These are phyloP conservation scores for Tetrahymena thermophila DNA, from an alignment of 73 alveolate genomes.

Conservation along the genomic window DNA sequence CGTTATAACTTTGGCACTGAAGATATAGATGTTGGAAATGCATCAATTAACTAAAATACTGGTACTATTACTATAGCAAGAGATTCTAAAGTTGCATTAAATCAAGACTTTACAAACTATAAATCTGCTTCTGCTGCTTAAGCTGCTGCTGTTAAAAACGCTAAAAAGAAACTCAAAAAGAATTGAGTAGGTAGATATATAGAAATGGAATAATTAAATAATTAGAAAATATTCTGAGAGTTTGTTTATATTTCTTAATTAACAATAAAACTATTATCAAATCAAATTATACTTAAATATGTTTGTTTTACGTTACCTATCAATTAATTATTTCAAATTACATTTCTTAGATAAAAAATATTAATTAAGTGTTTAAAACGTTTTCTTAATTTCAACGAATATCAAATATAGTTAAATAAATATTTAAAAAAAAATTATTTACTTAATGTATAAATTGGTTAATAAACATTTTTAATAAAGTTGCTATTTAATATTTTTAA, in stretches of 20 bases:
- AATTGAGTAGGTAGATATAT: not conserved
- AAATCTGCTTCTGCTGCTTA: not conserved
- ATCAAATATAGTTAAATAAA: too few species aligned
- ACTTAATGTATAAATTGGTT: too few species aligned
- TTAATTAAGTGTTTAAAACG: too few species aligned
- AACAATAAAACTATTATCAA: not conserved
- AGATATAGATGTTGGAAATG: not conserved
- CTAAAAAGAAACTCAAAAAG: not conserved
- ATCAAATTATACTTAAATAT: not conserved
- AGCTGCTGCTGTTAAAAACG: not conserved
- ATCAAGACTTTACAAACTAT: not conserved
- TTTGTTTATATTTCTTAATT: not conserved
- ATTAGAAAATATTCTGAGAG: not conserved
- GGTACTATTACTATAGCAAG: not conserved
- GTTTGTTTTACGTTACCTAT: not conserved
- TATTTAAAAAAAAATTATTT: too few species aligned
- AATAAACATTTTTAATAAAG: too few species aligned
- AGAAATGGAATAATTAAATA: too few species aligned
- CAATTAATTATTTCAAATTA: too few species aligned
- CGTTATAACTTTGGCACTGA: not conserved
- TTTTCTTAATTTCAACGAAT: too few species aligned
- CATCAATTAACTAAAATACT: not conserved
- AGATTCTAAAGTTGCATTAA: not conserved
- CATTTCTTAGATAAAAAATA: not conserved
- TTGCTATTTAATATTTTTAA: too few species aligned